Evolutionary conservation across 2,329 filamentous ascomycete genomes (phyloP).

Genomic region (Polychaeton citri): DNA sequence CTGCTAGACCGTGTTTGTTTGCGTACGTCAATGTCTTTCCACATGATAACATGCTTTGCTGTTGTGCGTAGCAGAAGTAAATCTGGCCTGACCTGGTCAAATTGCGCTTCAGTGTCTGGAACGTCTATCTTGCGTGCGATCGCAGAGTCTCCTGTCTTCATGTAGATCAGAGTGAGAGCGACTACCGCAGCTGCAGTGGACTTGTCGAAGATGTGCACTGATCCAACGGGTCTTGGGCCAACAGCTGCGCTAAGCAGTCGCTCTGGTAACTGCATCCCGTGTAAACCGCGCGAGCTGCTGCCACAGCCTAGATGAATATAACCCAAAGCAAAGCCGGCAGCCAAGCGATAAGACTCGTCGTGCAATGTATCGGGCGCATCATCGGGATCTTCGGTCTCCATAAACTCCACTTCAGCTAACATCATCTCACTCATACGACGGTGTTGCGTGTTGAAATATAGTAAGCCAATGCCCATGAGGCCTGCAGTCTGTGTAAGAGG

Average conservation of each 20-base stretch:
- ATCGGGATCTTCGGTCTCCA: slow-evolving; percentile 60
- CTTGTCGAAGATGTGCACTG: slow-evolving; percentile 85
- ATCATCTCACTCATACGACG: slow-evolving; percentile 98
- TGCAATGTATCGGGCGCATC: slow-evolving; percentile 62
- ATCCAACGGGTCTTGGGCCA: slow-evolving; percentile 76
- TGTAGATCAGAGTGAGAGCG: slow-evolving; percentile 81
- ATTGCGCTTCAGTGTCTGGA: slow-evolving; percentile 78
- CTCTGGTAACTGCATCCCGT: slow-evolving; percentile 88
- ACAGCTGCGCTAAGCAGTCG: slow-evolving; percentile 76
- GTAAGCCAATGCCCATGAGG: slow-evolving; percentile 88
- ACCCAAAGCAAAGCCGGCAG: slow-evolving; percentile 83
- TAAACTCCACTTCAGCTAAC: slow-evolving; percentile 89
- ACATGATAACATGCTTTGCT: slow-evolving; percentile 83
- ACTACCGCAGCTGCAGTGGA: slow-evolving; percentile 88
- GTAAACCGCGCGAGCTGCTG: slow-evolving; percentile 70
- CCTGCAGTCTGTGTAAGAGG: slow-evolving; percentile 89
- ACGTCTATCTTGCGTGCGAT: slow-evolving; percentile 88
- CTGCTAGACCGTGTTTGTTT: slow-evolving; percentile 25
- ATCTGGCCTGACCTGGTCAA: slow-evolving; percentile 90
- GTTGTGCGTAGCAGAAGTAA: slow-evolving; percentile 81
- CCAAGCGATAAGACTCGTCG: slow-evolving; percentile 91
- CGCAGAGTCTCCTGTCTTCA: slow-evolving; percentile 85
- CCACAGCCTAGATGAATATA: slow-evolving; percentile 92
- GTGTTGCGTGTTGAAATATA: slow-evolving; percentile 93
- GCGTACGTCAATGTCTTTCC: slow-evolving; percentile 62